phyloP scores from a whole-genome alignment of 139 green algal species.

The Trebouxia sp. region DNA sequence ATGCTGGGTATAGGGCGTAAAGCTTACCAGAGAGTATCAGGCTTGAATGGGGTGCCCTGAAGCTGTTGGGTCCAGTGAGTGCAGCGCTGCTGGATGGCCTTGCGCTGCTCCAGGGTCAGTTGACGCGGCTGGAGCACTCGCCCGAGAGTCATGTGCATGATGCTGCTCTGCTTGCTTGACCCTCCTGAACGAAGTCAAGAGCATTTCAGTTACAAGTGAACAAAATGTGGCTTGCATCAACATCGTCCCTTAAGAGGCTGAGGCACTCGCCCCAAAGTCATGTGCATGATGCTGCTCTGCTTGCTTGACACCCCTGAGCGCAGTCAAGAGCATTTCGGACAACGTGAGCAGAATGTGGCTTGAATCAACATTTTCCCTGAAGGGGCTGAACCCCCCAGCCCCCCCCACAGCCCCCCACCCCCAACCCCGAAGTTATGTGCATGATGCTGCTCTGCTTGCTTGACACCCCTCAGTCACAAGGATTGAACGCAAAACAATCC shows the following conservation, averaged over 20 bases:
- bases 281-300: slow-evolving; percentile 56
- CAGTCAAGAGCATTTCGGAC: too few relatives aligned
- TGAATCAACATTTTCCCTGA: neutral
- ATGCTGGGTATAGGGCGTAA: neutral
- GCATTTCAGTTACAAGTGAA: too few relatives aligned
- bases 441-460: slow-evolving; percentile 52
- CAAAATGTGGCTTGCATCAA: neutral
- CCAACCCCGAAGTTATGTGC: slow-evolving; percentile 43
- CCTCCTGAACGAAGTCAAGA: neutral
- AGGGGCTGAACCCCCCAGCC: slow-evolving; percentile 30
- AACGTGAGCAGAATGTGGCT: neutral
- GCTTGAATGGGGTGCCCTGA: neutral
- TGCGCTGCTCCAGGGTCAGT: slow-evolving; percentile 28
- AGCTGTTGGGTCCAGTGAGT: neutral
- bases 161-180: slow-evolving; percentile 43
- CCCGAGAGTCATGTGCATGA: slow-evolving; percentile 51
- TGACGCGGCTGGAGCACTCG: slow-evolving; percentile 40
- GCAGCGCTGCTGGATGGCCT: slow-evolving; percentile 33
- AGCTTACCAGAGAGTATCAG: neutral
- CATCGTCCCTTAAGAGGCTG: neutral
- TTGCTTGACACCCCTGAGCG: neutral
- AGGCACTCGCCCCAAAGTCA: slow-evolving; percentile 46
- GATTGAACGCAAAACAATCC: neutral
- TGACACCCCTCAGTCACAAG: too few relatives aligned
- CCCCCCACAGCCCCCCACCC: neutral